A percentile compares a stretch with the other conserved stretches of the same genome.
Conservation (phyloP, 257 asterid species). For the Solanum sparsipilum region DNA sequence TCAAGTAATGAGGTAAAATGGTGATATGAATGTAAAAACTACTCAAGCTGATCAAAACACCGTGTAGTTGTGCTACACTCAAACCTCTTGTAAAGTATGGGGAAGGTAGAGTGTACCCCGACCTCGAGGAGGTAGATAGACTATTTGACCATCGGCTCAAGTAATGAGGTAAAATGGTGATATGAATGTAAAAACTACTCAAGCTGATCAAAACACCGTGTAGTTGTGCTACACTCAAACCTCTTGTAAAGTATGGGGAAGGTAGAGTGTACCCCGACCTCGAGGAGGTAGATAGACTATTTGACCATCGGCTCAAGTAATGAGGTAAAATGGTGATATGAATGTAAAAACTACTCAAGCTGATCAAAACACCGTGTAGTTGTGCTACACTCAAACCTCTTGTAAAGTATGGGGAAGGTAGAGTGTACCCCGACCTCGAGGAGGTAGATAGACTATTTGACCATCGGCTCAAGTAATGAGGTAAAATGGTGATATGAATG, state of each 20-base stretch:
- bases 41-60: neutral
- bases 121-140: accelerated
- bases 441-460: accelerated
- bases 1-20: neutral
- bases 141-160: neutral
- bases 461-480: neutral
- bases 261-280: neutral
- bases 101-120: neutral
- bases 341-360: neutral
- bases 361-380: neutral
- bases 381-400: neutral
- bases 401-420: neutral
- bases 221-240: neutral
- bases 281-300: accelerated
- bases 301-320: neutral
- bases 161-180: neutral
- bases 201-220: neutral
- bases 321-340: neutral
- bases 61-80: neutral
- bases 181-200: neutral
- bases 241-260: neutral
- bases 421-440: accelerated
- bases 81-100: neutral
- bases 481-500: neutral
- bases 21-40: neutral